Evolutionary conservation across 371 early-diverging fungal species (phyloP).

Genomic region (Mortierella sp.): DNA sequence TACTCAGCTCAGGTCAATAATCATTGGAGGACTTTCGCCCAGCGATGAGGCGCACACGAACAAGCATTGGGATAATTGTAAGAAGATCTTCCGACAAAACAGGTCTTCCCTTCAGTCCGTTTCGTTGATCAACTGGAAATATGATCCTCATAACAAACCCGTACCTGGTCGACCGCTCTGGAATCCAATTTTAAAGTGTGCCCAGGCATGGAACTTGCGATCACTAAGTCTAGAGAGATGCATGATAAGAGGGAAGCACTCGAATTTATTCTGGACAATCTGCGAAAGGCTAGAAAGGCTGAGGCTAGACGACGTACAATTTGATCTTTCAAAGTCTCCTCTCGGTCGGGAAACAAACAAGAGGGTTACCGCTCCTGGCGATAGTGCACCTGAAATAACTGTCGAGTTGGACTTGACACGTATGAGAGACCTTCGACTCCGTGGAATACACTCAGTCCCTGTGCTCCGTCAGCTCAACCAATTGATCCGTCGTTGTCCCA

Average conservation of each 20-base stretch:
- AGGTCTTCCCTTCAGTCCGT: background rate
- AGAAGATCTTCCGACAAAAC: background rate
- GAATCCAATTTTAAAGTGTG: constrained; percentile 11
- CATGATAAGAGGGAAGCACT: constrained; percentile 18
- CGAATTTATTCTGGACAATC: constrained; percentile 22
- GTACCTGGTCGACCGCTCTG: background rate
- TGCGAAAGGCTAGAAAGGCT: constrained; percentile 19
- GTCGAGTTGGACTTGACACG: constrained; percentile 4
- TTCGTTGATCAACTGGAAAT: background rate
- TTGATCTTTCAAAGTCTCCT: constrained; percentile 5
- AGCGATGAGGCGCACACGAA: background rate
- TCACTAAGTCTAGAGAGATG: constrained; percentile 10
- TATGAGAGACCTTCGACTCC: constrained; percentile 9
- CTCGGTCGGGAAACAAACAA: background rate
- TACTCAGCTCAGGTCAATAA: background rate
- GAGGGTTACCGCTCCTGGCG: background rate
- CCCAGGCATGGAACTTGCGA: background rate
- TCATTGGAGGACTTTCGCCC: background rate
- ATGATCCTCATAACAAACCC: background rate
- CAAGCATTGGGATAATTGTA: constrained; percentile 1
- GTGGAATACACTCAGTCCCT: background rate
- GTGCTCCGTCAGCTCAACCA: constrained; percentile 10
- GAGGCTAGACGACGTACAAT: background rate
- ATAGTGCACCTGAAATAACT: background rate
- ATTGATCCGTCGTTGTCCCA: constrained; percentile 15